Base-by-base conservation (phyloP, 1,284 basidiomycete species). In the Apiotrichum porosum region DNA sequence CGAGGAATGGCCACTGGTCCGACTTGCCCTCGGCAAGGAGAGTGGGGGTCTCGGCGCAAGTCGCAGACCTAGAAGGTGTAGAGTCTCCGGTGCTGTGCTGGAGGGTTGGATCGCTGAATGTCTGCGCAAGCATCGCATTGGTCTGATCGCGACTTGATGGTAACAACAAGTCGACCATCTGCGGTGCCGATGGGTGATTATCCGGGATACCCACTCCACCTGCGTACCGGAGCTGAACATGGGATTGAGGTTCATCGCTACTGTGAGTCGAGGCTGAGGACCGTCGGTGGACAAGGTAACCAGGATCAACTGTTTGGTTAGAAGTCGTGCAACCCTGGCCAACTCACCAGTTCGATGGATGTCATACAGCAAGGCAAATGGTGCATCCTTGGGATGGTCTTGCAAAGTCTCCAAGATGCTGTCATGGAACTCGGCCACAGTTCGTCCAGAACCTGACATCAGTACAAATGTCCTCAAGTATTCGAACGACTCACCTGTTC, bases 361-460 rank as follows among this genome's bases (percentile, higher is more conserved):
- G 22, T 68, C 60, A 44, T 69, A 73, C 17, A 73, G 40, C 3
- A 67, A 54, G 4, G 68, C 70, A 37, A 72, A 72, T 0, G 69
- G 69, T 2, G 59, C 57, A 49, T 72, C 69, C 32, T 54, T 51
- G 6, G 65, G 43, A 36, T 63, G 63, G 13, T 47, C 38, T 5
- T 52, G 39, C 1, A 70, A 37, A n/a, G 63, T 68, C 12, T 69
- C 65, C 6, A 69, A 51, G n/a, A 70, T 60, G 3, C 62, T 66
- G 3, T 47, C 46, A 46, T 65, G 53, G 22, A 66, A 71, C 42
- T 73, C 70, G 6, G 52, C 35, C 46, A 66, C 56, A 2, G 66
- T 65, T 9, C 66, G 51, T 0, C 62, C 63, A 5, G 3, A n/a
- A n/a, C 32, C 23, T 9, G 33, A 22, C 23, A n/a, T 21, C n/a